Evolutionary conservation across 164 flowering plant species (phyloP).

Genomic region (Piper longum): DNA sequence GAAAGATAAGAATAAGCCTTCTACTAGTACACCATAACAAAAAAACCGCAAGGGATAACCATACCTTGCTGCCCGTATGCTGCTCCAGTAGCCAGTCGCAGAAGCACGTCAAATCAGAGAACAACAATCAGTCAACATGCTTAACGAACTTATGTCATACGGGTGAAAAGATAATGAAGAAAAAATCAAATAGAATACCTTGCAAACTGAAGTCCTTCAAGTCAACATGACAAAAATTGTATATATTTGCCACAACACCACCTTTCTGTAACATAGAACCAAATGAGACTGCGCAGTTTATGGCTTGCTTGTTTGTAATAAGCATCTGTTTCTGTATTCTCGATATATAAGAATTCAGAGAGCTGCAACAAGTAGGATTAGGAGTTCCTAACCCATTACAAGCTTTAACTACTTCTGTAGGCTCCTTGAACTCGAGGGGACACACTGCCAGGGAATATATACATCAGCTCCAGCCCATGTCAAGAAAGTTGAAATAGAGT

Average conservation of each 20-base stretch:
- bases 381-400: conserved; percentile 65
- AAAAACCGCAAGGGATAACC: background rate
- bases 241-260: conserved; percentile 78
- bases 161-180: background rate
- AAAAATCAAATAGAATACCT: conserved; percentile 26
- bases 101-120: background rate
- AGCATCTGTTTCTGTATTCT: conserved; percentile 81
- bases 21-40: too few relatives aligned
- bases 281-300: conserved; percentile 67
- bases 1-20: background rate
- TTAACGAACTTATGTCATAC: conserved; percentile 16
- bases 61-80: conserved; percentile 76
- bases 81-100: conserved; percentile 18
- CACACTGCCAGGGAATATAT: conserved; percentile 32
- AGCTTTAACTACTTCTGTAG: conserved; percentile 59
- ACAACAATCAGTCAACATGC: conserved; percentile 1
- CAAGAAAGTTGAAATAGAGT: background rate
- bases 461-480: background rate
- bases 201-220: conserved; percentile 92
- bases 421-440: conserved; percentile 66
- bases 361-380: conserved; percentile 86
- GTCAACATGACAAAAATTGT: conserved; percentile 94
- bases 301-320: conserved; percentile 91
- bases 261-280: conserved; percentile 73
- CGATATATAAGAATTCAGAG: conserved; percentile 65